Evolutionary conservation across 2,329 filamentous ascomycete genomes (phyloP).

Genomic region (Calonectria pseudoturangicola): DNA sequence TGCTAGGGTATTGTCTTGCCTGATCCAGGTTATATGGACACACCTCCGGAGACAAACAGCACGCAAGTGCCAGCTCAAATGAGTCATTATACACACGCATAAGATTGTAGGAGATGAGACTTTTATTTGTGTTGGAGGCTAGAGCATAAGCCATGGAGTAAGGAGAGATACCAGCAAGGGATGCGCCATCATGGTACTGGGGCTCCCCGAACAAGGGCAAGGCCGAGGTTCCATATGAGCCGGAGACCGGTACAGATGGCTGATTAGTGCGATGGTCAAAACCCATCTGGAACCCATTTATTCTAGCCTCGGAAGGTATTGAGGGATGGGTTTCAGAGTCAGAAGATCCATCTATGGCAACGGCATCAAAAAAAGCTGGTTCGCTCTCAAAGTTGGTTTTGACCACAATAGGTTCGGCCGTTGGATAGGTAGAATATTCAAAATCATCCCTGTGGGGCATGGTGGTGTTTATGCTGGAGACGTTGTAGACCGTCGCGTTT

Average conservation of each 20-base stretch:
- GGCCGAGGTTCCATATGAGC: slow-evolving; percentile 51
- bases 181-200: slow-evolving; percentile 48
- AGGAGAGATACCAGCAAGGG: slow-evolving; percentile 51
- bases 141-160: slow-evolving; percentile 53
- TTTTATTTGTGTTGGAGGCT: slow-evolving; percentile 53
- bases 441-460: neutral
- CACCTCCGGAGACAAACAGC: slow-evolving; percentile 72
- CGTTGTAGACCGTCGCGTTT: neutral
- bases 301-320: slow-evolving; percentile 45
- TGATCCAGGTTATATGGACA: slow-evolving; percentile 66
- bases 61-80: slow-evolving; percentile 71
- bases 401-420: neutral
- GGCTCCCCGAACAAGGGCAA: slow-evolving; percentile 48
- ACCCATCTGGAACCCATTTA: slow-evolving; percentile 50
- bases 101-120: slow-evolving; percentile 52
- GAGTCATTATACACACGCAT: slow-evolving; percentile 71
- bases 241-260: slow-evolving; percentile 49
- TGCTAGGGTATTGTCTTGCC: slow-evolving; percentile 43
- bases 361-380: neutral
- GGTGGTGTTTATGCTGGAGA: neutral
- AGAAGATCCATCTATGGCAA: neutral
- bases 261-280: slow-evolving; percentile 48
- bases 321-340: neutral
- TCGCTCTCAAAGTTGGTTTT: neutral
- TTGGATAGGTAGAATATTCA: neutral